phyloP scores from a whole-genome alignment of 148 eudicot genomes.

The Silene latifolia region DNA sequence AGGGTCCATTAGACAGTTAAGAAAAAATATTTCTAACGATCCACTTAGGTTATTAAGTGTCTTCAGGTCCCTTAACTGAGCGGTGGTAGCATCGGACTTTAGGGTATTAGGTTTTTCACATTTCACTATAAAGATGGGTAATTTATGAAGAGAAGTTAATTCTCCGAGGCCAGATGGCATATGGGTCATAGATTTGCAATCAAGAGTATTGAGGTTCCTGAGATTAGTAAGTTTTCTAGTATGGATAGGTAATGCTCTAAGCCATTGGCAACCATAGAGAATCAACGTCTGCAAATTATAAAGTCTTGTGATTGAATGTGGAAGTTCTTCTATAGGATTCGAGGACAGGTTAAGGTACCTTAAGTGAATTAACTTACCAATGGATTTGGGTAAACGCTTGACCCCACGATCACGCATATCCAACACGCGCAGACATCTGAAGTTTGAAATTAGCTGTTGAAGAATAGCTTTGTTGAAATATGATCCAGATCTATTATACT shows the following conservation, averaged over 20 bases:
- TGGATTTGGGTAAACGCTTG: constrained; percentile 17
- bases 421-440: constrained; percentile 18
- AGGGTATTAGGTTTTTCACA: too few relatives aligned
- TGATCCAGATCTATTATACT: background rate
- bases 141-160: constrained; percentile 8
- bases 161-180: constrained; percentile 15
- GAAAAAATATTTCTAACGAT: background rate
- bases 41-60: constrained; percentile 19
- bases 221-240: constrained; percentile 13
- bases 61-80: constrained; percentile 2
- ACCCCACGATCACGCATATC: constrained; percentile 7
- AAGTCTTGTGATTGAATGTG: constrained; percentile 28
- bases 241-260: constrained; percentile 13
- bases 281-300: constrained; percentile 37
- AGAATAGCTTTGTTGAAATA: background rate
- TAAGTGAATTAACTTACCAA: constrained; percentile 21
- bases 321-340: constrained; percentile 8
- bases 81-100: background rate
- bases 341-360: constrained; percentile 24
- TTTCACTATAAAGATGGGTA: background rate
- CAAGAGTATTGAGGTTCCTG: constrained; percentile 6
- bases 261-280: background rate
- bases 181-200: background rate
- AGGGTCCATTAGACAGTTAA: background rate
- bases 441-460: background rate